Evolutionary conservation across 2,329 filamentous ascomycete species (phyloP), one percentile per base, ranked within the genome.

Genomic region (Coniosporium uncinatum): DNA sequence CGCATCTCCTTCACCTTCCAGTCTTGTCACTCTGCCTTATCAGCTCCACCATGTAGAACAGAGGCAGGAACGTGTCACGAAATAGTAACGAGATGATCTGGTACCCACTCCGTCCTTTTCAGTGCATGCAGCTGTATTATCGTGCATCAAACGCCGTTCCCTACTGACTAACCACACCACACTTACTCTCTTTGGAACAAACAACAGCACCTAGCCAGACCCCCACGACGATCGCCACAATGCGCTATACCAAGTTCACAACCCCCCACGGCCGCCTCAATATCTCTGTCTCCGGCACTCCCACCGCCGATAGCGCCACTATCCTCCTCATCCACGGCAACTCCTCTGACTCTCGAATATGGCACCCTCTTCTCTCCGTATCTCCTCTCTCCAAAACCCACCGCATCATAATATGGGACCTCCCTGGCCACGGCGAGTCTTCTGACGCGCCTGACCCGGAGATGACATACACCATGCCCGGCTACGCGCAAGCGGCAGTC

Each of bases 381-480:
- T 22, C 45, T 1, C 18, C 38, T 6, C 40, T 56, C 21, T 45
- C 44, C 1, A 14, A 39, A n/a, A 21, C 22, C 2, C 49, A 49
- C 42, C 53, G 52, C 34, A 37, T 57, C 37, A 40, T 63, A 8
- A 40, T 57, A 8, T 52, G 61, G 41, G 57, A 59, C 42, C 53
- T 61, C 31, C 59, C 59, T 20, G 59, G 59, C 44, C 59, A 63
- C 39, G 59, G 59, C 39, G 45, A 49, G 13, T 51, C 46, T 24
- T 49, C 43, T 37, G 51, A 61, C 29, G 55, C 59, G 8, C 49
- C 50, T 2, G 37, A 53, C 24, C 54, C 56, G 1, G 35, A 46
- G 3, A 40, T 29, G 2, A 47, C 45, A 13, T 63, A 62, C 48
- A 53, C 44, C 19, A 52, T 52, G 49, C 42, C 51, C 1, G 58